Base-by-base conservation (phyloP, 352 stramenopile genomes). In the Pythium plurisporium region DNA sequence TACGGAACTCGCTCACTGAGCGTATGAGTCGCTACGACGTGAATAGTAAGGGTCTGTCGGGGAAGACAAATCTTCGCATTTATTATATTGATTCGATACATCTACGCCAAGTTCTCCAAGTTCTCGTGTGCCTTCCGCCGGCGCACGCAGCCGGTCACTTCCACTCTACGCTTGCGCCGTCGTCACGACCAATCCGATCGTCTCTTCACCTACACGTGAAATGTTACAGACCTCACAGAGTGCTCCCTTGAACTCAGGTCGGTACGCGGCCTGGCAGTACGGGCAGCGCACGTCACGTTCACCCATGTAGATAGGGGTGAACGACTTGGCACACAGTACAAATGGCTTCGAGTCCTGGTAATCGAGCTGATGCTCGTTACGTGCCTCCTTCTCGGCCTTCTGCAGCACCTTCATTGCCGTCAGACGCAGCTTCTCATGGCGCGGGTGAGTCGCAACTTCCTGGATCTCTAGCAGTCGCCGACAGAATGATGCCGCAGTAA, bases 311-410 rank as follows among this genome's bases (percentile, higher is more conserved):
- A 99, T 97, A 1, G 97, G 97, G 55, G 87, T 95, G 66, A 99
- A 93, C 43, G 87, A 86, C 55, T 87, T 77, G 59, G 89, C 96
- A 65, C 98, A 97, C 49, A 99, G 88, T 52, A 79, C 79, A 68
- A 99, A 99, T 5, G 91, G 79, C 70, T 98, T 98, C 43, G 87
- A 87, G 71, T 98, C 95, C 60, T 99, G 96, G 72, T 99, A 99
- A 55, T 99, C 95, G 23, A 99, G 79, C 60, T 94, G 82, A 60
- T 98, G 83, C 58, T 99, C 96, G 74, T 99, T 99, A 43, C 96
- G 89, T 42, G 93, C 97, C 70, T 99, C 97, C 75, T 99, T 96
- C 77, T 99, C 96, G 51, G 89, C 96, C 75, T 98, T 99, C 75
- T 98, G 89, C 51, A 99, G 79, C 25, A 99, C 96, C 76, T 99